Percentiles rank a stretch among this genome's conserved stretches.
These are phyloP conservation scores for Trichosporon asahii DNA, from an alignment of 1,284 basidiomycete species.

Conservation along the genomic window DNA sequence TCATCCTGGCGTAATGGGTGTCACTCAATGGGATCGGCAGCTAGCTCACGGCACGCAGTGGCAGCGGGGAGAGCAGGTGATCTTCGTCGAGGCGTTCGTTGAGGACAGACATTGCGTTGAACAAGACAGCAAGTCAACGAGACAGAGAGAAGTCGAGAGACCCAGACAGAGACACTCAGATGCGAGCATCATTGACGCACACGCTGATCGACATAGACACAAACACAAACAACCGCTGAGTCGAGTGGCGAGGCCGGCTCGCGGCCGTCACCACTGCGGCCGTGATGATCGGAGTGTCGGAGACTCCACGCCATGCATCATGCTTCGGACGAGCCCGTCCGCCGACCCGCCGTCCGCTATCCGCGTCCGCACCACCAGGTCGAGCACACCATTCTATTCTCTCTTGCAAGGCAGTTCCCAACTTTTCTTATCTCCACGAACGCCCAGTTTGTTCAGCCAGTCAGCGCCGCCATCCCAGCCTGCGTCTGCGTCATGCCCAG, in stretches of 20 bases:
- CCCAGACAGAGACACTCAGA: neutral
- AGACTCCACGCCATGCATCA: neutral
- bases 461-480: neutral
- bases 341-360: no score
- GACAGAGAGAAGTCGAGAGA: neutral
- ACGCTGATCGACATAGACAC: neutral
- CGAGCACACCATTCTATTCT: neutral
- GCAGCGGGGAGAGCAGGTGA: neutral
- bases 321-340: neutral
- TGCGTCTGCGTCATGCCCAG: neutral
- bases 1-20: neutral
- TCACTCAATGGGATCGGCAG: slow-evolving; percentile 3
- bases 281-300: neutral
- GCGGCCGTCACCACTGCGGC: no score
- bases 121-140: neutral
- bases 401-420: neutral
- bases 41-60: neutral
- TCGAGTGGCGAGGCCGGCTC: no score
- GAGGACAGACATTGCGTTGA: no score
- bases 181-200: no score
- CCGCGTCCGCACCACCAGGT: neutral
- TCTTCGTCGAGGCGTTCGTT: neutral
- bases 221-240: no score
- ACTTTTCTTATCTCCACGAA: neutral
- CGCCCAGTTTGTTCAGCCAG: neutral